Percentiles rank a stretch among this genome's conserved stretches.
Evolutionary conservation across 192 early-diverging fungal species (phyloP).

Genomic region (Podila epicladia): DNA sequence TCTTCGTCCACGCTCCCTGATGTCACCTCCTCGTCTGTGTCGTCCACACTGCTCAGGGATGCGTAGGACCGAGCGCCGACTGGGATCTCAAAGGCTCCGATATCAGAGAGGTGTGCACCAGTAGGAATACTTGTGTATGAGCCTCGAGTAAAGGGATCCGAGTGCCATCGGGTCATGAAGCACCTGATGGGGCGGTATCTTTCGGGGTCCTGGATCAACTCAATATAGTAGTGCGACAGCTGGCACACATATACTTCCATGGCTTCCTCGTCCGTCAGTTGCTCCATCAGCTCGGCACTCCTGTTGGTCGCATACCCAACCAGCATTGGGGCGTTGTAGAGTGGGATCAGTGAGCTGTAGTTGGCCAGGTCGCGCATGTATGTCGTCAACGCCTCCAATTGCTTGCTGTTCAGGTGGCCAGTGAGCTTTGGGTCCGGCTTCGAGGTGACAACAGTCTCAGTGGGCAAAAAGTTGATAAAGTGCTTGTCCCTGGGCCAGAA

Average conservation of each 20-base stretch:
- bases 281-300: slow-evolving; percentile 39
- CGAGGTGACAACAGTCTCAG: not conserved
- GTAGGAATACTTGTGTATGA: slow-evolving; percentile 56
- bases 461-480: slow-evolving; percentile 33
- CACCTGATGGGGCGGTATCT: slow-evolving; percentile 5
- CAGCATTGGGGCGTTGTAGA: slow-evolving; percentile 26
- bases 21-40: not conserved
- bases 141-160: slow-evolving; percentile 54
- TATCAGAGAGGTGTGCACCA: slow-evolving; percentile 30
- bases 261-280: slow-evolving; percentile 22
- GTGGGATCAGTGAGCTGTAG: slow-evolving; percentile 31
- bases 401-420: slow-evolving; percentile 10
- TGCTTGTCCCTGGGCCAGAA: slow-evolving; percentile 38
- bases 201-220: not conserved
- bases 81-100: slow-evolving; percentile 43
- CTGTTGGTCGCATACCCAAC: slow-evolving; percentile 44
- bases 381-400: slow-evolving; percentile 19
- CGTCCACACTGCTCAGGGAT: not conserved
- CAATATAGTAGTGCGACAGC: slow-evolving; percentile 31
- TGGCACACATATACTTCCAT: slow-evolving; percentile 33
- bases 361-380: slow-evolving; percentile 41
- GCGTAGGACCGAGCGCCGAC: slow-evolving; percentile 19
- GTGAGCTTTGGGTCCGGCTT: not conserved
- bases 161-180: slow-evolving; percentile 51
- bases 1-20: not conserved